A percentile compares a stretch with the other conserved stretches of the same genome.
Conservation (phyloP, 495 filamentous ascomycete species). For the Bacidia rubella region DNA sequence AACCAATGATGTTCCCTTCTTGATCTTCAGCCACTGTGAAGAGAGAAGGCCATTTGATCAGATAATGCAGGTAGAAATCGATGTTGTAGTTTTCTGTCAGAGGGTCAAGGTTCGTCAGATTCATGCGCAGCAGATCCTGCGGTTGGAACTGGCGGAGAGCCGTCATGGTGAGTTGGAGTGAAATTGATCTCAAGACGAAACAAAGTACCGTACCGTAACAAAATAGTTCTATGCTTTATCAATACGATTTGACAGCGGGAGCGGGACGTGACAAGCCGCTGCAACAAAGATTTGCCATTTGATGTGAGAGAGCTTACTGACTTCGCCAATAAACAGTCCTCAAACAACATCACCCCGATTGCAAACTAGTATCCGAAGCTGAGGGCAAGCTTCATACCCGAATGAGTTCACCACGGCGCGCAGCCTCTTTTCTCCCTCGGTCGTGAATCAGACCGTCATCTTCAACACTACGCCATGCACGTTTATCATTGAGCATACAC, state of each 20-base stretch:
- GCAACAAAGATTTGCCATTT: background rate
- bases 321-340: too few species aligned
- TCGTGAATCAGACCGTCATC: too few species aligned
- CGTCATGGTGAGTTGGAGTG: conserved; percentile 37
- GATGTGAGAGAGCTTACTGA: too few species aligned
- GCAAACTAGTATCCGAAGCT: too few species aligned
- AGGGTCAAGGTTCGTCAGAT: conserved; percentile 74
- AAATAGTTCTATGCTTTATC: background rate
- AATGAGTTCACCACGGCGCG: too few species aligned
- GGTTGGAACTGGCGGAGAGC: conserved; percentile 57
- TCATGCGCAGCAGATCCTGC: conserved; percentile 68
- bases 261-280: background rate
- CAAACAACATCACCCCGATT: too few species aligned
- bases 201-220: background rate
- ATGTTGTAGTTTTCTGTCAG: conserved; percentile 94
- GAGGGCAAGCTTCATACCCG: too few species aligned
- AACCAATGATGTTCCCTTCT: conserved; percentile 73
- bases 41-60: conserved; percentile 86
- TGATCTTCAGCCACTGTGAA: conserved; percentile 77
- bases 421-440: too few species aligned
- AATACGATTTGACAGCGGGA: background rate
- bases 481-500: too few species aligned
- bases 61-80: conserved; percentile 87
- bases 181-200: too few species aligned
- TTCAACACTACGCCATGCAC: too few species aligned